A percentile compares a stretch with the other conserved stretches of the same genome.
Conservation (phyloP, 202 grass and related monocot genomes). For the Elaeis oleifera region DNA sequence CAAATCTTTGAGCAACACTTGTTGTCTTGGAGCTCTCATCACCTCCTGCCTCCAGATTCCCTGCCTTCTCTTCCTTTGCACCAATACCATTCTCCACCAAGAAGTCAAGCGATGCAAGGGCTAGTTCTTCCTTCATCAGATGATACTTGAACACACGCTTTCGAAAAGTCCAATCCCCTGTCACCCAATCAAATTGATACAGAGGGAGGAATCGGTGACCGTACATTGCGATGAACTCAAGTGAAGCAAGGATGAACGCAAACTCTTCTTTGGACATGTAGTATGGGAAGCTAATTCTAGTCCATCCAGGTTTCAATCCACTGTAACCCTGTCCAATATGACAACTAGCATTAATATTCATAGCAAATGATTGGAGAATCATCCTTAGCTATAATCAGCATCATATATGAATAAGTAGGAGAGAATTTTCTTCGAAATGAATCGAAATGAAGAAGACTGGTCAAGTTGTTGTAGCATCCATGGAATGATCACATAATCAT, state of each 20-base stretch:
- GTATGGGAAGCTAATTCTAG: conserved; percentile 66
- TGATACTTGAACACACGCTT: conserved; percentile 35
- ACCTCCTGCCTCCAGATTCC: neutral
- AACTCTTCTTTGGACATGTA: conserved; percentile 62
- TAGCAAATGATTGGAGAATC: too few species aligned
- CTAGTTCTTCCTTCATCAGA: conserved; percentile 29
- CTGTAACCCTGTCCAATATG: conserved; percentile 45
- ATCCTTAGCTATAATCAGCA: too few species aligned
- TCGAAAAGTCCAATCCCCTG: conserved; percentile 50
- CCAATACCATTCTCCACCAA: too few species aligned
- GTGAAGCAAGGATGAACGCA: conserved; percentile 37
- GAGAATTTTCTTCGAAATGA: too few species aligned
- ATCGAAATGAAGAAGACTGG: too few species aligned
- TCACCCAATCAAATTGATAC: conserved; percentile 58
- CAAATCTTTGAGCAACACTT: conserved; percentile 1
- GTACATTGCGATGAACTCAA: conserved; percentile 51
- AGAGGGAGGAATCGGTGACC: conserved; percentile 58
- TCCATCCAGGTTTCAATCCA: conserved; percentile 86
- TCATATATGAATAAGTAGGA: too few species aligned
- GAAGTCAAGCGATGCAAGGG: too few species aligned
- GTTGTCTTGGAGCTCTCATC: conserved; percentile 1
- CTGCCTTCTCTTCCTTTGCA: neutral
- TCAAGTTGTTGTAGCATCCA: too few species aligned
- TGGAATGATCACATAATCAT: too few species aligned
- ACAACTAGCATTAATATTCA: too few species aligned